Conservation (phyloP, 164 flowering plant species). For the Tetrastigma voinierianum region DNA sequence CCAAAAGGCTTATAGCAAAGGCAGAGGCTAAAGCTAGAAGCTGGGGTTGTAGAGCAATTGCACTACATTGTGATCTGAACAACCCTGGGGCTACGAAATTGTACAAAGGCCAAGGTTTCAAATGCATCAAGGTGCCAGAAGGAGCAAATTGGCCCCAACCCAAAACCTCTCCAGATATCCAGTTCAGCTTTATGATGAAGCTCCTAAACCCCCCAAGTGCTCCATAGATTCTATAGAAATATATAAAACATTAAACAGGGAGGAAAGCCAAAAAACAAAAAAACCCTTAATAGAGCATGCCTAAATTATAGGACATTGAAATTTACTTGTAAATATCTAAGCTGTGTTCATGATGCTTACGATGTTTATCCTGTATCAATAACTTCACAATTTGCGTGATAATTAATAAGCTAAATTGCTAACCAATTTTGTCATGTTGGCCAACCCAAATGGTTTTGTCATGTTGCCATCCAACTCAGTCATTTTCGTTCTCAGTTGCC, state of each 20-base stretch:
- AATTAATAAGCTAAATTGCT: too few relatives aligned
- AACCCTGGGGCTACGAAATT: slow-evolving; percentile 71
- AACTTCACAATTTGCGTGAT: too few relatives aligned
- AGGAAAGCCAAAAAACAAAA: background rate
- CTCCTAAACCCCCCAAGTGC: slow-evolving; percentile 39
- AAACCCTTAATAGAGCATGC: background rate
- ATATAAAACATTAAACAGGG: background rate
- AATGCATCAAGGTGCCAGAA: slow-evolving; percentile 73
- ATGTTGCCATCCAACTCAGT: too few relatives aligned
- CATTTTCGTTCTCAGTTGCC: too few relatives aligned
- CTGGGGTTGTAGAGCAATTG: slow-evolving; percentile 92
- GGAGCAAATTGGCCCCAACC: slow-evolving; percentile 96
- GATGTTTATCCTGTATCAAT: too few relatives aligned
- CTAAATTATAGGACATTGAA: background rate
- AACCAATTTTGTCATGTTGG: too few relatives aligned
- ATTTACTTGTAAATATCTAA: background rate
- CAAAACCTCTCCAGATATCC: slow-evolving; percentile 60
- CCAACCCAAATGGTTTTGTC: too few relatives aligned
- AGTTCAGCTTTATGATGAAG: slow-evolving; percentile 94
- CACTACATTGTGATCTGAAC: slow-evolving; percentile 77
- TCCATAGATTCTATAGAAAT: background rate
- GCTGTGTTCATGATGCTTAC: too few relatives aligned
- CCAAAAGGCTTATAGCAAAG: slow-evolving; percentile 63
- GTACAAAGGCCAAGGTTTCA: slow-evolving; percentile 81
- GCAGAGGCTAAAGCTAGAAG: slow-evolving; percentile 78